Percentiles rank a stretch among this genome's conserved stretches.
These are phyloP conservation scores for Nitzschia sp. DNA, from an alignment of 108 stramenopile genomes.

Conservation along the genomic window DNA sequence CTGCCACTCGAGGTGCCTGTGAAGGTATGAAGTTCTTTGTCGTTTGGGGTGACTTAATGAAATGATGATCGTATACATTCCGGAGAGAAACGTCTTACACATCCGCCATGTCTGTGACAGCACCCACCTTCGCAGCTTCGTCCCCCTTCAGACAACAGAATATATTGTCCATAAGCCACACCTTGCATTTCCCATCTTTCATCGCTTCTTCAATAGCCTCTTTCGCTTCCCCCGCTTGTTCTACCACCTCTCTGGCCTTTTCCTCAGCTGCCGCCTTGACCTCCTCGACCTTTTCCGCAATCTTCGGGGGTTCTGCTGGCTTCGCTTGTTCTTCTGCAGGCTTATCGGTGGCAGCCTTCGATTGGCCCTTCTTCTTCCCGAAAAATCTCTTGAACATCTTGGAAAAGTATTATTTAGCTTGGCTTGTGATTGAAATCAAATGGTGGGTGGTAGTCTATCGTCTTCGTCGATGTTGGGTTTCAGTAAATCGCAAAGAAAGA, in stretches of 20 bases:
- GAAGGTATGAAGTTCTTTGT: too few relatives aligned
- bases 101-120: background rate
- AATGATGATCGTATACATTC: too few relatives aligned
- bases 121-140: conserved; percentile 1
- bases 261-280: background rate
- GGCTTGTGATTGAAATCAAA: too few relatives aligned
- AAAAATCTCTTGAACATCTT: background rate
- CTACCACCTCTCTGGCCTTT: too few relatives aligned
- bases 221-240: too few relatives aligned
- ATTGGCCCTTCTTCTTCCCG: background rate
- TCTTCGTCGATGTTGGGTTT: too few relatives aligned
- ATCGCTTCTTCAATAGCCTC: background rate
- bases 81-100: too few relatives aligned
- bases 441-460: too few relatives aligned
- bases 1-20: too few relatives aligned
- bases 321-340: background rate
- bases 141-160: conserved; percentile 2
- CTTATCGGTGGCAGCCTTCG: background rate
- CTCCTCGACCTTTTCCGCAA: background rate
- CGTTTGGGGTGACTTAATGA: too few relatives aligned
- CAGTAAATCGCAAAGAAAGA: too few relatives aligned
- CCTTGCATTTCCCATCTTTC: background rate
- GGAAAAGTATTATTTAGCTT: too few relatives aligned
- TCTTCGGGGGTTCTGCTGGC: background rate
- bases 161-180: background rate